phyloP scores from a whole-genome alignment of 257 asterid species.

The Paulownia fortunei region DNA sequence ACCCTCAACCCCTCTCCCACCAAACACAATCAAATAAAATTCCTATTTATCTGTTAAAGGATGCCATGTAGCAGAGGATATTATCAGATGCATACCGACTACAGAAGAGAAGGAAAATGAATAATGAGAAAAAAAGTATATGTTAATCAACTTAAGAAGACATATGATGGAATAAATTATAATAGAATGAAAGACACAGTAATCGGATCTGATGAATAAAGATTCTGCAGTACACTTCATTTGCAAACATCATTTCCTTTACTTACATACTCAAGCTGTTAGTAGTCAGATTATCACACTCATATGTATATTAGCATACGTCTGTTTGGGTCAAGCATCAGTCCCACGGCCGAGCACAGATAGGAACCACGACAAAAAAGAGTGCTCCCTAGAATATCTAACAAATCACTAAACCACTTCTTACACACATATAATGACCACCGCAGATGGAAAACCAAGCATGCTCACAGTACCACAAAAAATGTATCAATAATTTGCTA shows the following conservation, averaged over 20 bases:
- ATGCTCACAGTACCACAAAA: slow-evolving; percentile 23
- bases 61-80: too few relatives aligned
- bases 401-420: slow-evolving; percentile 9
- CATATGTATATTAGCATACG: slow-evolving; percentile 3
- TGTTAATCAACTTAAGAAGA: too few relatives aligned
- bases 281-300: slow-evolving; percentile 21
- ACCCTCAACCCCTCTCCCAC: too few relatives aligned
- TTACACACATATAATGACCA: slow-evolving; percentile 15
- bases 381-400: slow-evolving; percentile 30
- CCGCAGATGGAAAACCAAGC: background rate
- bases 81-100: too few relatives aligned
- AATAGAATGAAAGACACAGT: background rate
- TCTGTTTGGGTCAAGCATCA: slow-evolving; percentile 13
- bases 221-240: background rate
- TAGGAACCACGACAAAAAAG: slow-evolving; percentile 30
- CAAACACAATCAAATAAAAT: too few relatives aligned
- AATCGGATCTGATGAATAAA: background rate
- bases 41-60: too few relatives aligned
- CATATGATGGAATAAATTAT: too few relatives aligned
- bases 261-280: slow-evolving; percentile 16
- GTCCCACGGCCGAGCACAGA: slow-evolving; percentile 11
- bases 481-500: slow-evolving; percentile 49
- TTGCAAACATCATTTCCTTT: slow-evolving; percentile 14
- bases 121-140: background rate
- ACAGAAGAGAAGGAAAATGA: too few relatives aligned